These are phyloP conservation scores for Dicorynia guianensis DNA, from an alignment of 306 rosid genomes.

Conservation along the genomic window DNA sequence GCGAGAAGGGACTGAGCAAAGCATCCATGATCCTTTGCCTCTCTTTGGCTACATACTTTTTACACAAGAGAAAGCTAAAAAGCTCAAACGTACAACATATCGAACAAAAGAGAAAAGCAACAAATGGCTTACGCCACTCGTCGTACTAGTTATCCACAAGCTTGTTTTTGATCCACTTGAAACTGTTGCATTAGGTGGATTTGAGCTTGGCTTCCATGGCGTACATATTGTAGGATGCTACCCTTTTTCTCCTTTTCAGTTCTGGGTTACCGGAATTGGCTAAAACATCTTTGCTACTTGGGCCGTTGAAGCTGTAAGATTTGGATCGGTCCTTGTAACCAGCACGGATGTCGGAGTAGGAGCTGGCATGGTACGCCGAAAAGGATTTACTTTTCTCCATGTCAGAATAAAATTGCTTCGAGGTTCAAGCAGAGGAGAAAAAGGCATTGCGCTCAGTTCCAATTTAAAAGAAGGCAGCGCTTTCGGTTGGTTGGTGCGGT, in stretches of 20 bases:
- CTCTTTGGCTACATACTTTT: background rate
- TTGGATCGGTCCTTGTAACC: constrained; percentile 53
- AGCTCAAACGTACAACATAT: background rate
- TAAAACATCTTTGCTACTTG: constrained; percentile 43
- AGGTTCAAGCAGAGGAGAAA: background rate
- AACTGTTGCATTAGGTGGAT: constrained; percentile 63
- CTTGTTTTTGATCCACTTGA: constrained; percentile 79
- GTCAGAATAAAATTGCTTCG: background rate
- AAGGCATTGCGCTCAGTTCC: background rate
- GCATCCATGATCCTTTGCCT: background rate
- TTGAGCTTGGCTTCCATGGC: constrained; percentile 67
- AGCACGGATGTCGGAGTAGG: constrained; percentile 44
- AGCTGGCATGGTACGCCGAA: constrained; percentile 44
- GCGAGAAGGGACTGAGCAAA: background rate
- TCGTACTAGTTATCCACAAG: constrained; percentile 47
- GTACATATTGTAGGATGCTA: constrained; percentile 63
- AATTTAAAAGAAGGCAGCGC: background rate
- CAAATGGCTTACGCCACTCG: constrained; percentile 19
- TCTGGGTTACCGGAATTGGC: constrained; percentile 52
- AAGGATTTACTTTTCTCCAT: constrained; percentile 72
- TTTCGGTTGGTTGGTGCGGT: constrained; percentile 2
- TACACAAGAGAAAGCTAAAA: background rate
- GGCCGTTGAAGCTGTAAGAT: constrained; percentile 67
- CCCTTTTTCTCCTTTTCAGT: constrained; percentile 64
- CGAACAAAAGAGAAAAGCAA: background rate